phyloP scores from a whole-genome alignment of 305 asterid genomes.

The Solanum hybrid region DNA sequence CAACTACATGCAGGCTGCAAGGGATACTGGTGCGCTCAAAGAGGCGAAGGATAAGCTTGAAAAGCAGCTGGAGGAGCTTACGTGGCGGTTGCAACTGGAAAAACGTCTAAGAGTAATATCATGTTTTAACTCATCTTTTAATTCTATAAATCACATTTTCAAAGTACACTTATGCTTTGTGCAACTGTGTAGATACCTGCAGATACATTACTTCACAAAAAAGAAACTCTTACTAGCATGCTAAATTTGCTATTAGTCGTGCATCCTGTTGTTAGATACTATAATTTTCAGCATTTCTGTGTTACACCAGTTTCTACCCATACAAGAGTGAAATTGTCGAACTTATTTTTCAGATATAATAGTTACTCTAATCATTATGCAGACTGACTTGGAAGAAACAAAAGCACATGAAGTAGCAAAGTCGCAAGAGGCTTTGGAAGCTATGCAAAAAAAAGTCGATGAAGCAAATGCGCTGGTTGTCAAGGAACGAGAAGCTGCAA shows the following conservation, averaged over 20 bases:
- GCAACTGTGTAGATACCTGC: background rate
- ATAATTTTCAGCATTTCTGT: background rate
- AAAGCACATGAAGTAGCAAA: conserved; percentile 71
- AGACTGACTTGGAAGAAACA: conserved; percentile 93
- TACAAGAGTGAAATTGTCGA: background rate
- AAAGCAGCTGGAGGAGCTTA: conserved; percentile 89
- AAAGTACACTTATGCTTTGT: background rate
- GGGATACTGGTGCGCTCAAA: conserved; percentile 98
- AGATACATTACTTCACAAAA: background rate
- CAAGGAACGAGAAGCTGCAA: conserved; percentile 87
- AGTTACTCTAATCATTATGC: conserved; percentile 17
- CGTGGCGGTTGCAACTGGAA: conserved; percentile 96
- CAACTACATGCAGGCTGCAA: conserved; percentile 68
- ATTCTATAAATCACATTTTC: background rate
- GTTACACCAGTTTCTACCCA: background rate
- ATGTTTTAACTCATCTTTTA: conserved; percentile 12
- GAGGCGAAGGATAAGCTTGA: conserved; percentile 99
- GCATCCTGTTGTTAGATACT: background rate
- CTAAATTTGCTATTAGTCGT: background rate
- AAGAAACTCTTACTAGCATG: background rate
- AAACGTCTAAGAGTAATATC: conserved; percentile 81
- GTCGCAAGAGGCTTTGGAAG: conserved; percentile 58
- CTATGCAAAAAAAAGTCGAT: conserved; percentile 68
- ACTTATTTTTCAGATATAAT: background rate
- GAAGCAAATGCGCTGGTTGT: conserved; percentile 58